A percentile compares a stretch with the other conserved stretches of the same genome.
Conservation (phyloP, 805 yeast genomes). For the Kuraishia ogatae region DNA sequence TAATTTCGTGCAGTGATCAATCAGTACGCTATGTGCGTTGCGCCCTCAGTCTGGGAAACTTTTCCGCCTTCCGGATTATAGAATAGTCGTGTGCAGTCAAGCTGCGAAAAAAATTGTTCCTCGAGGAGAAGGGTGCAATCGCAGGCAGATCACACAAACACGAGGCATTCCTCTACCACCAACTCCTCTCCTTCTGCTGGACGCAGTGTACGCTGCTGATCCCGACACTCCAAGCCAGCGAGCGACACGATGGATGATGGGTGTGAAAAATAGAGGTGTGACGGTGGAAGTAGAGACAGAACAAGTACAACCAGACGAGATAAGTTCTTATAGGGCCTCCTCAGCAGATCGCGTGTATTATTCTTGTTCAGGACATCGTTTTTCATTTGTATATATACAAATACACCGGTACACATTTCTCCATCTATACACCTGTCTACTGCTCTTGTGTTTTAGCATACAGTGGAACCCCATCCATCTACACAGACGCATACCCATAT, state of each 20-base stretch:
- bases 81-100: background rate
- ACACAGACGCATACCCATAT: too few relatives aligned
- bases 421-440: background rate
- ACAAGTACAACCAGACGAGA: too few relatives aligned
- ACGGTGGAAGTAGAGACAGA: background rate
- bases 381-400: background rate
- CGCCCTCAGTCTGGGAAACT: too few relatives aligned
- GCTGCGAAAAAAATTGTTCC: background rate
- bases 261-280: background rate
- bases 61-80: background rate
- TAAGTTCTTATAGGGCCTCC: too few relatives aligned
- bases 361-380: too few relatives aligned
- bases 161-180: background rate
- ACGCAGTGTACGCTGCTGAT: background rate
- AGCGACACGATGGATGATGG: background rate
- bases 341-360: too few relatives aligned
- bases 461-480: too few relatives aligned
- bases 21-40: too few relatives aligned
- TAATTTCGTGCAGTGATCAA: too few relatives aligned
- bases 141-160: background rate
- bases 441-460: too few relatives aligned
- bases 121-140: background rate
- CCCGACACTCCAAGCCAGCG: background rate
- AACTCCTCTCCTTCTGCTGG: background rate
- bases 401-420: background rate